Conservation (phyloP, 164 flowering plant genomes). For the Tinospora cordifolia region DNA sequence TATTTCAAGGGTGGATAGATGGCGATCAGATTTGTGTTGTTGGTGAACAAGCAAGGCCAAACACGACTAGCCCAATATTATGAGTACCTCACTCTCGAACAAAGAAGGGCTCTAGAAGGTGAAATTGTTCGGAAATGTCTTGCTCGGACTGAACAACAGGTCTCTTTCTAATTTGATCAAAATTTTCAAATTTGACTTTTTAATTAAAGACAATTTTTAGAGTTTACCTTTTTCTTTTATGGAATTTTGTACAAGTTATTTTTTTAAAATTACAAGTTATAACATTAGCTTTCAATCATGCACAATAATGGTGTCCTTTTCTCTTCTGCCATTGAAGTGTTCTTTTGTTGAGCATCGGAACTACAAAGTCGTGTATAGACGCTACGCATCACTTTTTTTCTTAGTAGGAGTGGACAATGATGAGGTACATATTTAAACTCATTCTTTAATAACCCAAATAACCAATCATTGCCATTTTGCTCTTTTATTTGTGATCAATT, state of each 20-base stretch:
- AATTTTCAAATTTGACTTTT: not conserved
- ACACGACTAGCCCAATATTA: constrained; percentile 97
- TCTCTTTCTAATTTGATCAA: constrained; percentile 7
- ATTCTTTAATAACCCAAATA: not conserved
- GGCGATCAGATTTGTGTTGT: constrained; percentile 85
- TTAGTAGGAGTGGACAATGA: constrained; percentile 95
- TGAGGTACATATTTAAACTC: constrained; percentile 46
- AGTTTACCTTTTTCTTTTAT: too few relatives aligned
- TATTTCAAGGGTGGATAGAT: constrained; percentile 11
- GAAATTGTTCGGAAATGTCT: constrained; percentile 99
- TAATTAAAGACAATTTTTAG: not conserved
- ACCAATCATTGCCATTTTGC: not conserved
- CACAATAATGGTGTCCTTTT: not conserved
- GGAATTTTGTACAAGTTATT: too few relatives aligned
- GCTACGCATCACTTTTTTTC: constrained; percentile 95
- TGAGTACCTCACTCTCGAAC: constrained; percentile 88
- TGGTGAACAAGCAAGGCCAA: constrained; percentile 99
- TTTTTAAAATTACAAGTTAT: too few relatives aligned
- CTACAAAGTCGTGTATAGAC: constrained; percentile 89
- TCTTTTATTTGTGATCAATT: not conserved
- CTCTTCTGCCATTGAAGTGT: constrained; percentile 46
- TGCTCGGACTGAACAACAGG: constrained; percentile 94
- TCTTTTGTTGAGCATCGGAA: constrained; percentile 98
- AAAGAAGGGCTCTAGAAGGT: constrained; percentile 93
- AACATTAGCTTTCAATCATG: too few relatives aligned